Base-by-base conservation (phyloP, 1,284 basidiomycete species). In the Austroboletus niveus region DNA sequence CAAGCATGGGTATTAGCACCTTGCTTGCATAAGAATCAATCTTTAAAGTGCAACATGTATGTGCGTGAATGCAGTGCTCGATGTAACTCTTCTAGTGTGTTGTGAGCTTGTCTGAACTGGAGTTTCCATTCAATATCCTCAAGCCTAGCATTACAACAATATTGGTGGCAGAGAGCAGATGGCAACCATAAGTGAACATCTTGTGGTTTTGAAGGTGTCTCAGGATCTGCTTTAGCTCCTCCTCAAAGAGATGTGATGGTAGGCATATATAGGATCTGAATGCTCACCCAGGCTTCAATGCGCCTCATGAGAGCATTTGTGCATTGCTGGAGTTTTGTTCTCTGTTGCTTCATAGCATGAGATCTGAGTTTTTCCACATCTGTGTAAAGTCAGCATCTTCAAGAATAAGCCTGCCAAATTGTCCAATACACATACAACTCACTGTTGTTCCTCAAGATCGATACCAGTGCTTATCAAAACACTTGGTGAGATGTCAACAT, bases 391-490 rank as follows among this genome's bases (percentile, higher is more conserved):
- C 34, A 12, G 10, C 34, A 12, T 14, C 34, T 31, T 35, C 8
- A 35, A 35, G 34, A 35, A 11, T 35, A 10, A 31, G 34, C 34
- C 12, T 35, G 34, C 15, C 11, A 12, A 35, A 35, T 5, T 35
- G 10, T 14, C 34, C 34, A 14, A 35, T 35, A 9, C 8, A 11
- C 34, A 35, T 35, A 14, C 34, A 14, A 42, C 47, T 48, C n/a
- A 49, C 41, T 49, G 41, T 24, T 49, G 48, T 9, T 43, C 41
- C 41, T 49, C 41, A 4, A 49, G 41, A 30, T 49, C 27, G 6
- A 49, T 34, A 12, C 48, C 41, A 11, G 8, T 43, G 22, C 42
- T 38, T 24, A 49, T 42, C n/a, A 49, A 29, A 22, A 22, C 6
- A 20, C 48, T 49, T 1, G 34, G 48, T 6, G 41, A 49, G 12